Evolutionary conservation across 2,329 filamentous ascomycete genomes (phyloP), one percentile per base, ranked within the genome.

Genomic region (Beauveria sp.): DNA sequence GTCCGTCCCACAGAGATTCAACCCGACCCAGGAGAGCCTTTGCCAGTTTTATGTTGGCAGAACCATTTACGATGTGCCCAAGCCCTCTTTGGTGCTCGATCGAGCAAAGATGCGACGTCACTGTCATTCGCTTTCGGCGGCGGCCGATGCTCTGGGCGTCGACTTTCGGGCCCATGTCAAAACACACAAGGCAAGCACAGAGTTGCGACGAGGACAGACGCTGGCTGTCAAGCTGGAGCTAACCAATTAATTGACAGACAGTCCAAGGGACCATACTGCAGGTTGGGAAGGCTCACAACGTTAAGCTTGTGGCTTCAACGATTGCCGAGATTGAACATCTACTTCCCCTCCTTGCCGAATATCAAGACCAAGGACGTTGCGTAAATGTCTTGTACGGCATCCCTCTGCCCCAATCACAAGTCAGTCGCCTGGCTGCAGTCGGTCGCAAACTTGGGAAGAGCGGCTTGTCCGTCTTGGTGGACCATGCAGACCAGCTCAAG

Each of bases 121-220:
- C 62, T 88, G 85, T 67, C 66, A 75, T 16, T 75, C 80, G 1
- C 85, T 89, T 79, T 75, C 84, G 0, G 67, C 77, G 0, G 78
- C 83, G 0, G 76, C 78, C 2, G 66, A 75, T 6, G 69, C 72
- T 10, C 69, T 88, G 0, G 74, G 73, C 0, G 75, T 87, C 0
- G 77, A 73, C 0, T 88, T 88, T 62, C 75, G 86, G 14, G 81
- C 83, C 0, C 86, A 89, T 65, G 78, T 88, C 5, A 88, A 88
- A 69, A 87, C 84, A 8, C 86, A 88, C 68, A 88, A 88, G 72
- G 83, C 83, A 5, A 43, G 46, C 18, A 3, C 3, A 30, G 28
- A 28, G 24, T 9, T 41, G 37, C 26, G 2, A 20, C n/a, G 3
- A 10, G 20, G 7, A 46, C n/a, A 26, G 22, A 41, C 1, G 0